These are phyloP conservation scores for Fusarium pseudocircinatum DNA, from an alignment of 2,329 filamentous ascomycete genomes.

Conservation along the genomic window DNA sequence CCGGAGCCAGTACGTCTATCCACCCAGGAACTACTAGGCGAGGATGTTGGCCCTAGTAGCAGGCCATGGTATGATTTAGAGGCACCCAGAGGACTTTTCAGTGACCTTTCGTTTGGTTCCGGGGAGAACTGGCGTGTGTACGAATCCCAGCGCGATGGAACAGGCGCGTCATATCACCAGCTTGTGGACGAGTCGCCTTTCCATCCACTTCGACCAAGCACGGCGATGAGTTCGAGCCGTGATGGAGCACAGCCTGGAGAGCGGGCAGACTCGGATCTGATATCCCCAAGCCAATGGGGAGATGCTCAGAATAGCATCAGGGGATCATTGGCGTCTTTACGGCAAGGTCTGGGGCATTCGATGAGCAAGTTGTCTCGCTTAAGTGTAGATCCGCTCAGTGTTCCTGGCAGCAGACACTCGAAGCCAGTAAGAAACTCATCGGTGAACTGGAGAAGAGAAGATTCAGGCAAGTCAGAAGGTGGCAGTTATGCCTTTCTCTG, in stretches of 20 bases:
- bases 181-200: slow-evolving; percentile 49
- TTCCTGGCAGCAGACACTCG: slow-evolving; percentile 20
- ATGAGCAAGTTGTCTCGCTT: slow-evolving; percentile 21
- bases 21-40: slow-evolving; percentile 34
- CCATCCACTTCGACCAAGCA: slow-evolving; percentile 50
- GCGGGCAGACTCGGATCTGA: slow-evolving; percentile 34
- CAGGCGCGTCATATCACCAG: slow-evolving; percentile 47
- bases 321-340: slow-evolving; percentile 31
- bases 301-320: slow-evolving; percentile 33
- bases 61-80: slow-evolving; percentile 41
- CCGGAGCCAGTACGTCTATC: slow-evolving; percentile 40
- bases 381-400: slow-evolving; percentile 19
- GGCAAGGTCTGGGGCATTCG: slow-evolving; percentile 18
- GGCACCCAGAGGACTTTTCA: slow-evolving; percentile 38
- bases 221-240: slow-evolving; percentile 30
- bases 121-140: slow-evolving; percentile 51
- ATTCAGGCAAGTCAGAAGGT: slow-evolving; percentile 33
- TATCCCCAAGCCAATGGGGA: slow-evolving; percentile 43
- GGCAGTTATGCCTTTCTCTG: slow-evolving; percentile 42
- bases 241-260: slow-evolving; percentile 36
- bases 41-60: slow-evolving; percentile 11
- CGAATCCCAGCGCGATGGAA: slow-evolving; percentile 39
- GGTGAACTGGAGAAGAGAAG: slow-evolving; percentile 29
- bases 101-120: slow-evolving; percentile 49
- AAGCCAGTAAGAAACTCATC: slow-evolving; percentile 18